Conservation (phyloP, 2,329 filamentous ascomycete species). For the Teratosphaeria viscida region DNA sequence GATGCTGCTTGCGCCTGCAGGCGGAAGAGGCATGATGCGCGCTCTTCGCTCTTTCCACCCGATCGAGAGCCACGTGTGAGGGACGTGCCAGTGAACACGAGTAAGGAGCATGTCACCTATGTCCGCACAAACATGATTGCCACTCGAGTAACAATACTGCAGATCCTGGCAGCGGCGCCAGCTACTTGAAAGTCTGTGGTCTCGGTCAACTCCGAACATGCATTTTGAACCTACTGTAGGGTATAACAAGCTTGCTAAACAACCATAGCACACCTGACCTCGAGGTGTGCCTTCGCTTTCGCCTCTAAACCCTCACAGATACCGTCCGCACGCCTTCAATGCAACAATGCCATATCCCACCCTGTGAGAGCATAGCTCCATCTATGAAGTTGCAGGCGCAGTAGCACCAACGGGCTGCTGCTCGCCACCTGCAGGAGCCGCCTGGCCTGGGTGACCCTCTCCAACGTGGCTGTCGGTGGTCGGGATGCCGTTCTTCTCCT, state of each 20-base stretch:
- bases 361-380: background rate
- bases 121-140: background rate
- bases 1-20: background rate
- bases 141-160: background rate
- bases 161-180: background rate
- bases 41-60: background rate
- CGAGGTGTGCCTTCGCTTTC: background rate
- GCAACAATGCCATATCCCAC: background rate
- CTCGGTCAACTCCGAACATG: background rate
- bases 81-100: background rate
- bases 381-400: constrained; percentile 5
- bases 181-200: background rate
- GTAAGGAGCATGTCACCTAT: background rate
- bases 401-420: constrained; percentile 16
- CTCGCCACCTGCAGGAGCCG: constrained; percentile 8
- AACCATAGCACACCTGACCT: background rate
- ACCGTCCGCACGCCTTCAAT: background rate
- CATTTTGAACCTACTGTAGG: constrained; percentile 2
- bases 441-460: constrained; percentile 17
- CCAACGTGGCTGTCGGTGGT: constrained; percentile 21
- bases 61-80: background rate
- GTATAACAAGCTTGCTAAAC: background rate
- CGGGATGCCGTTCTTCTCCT: constrained; percentile 24
- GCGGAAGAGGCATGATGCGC: background rate
- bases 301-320: background rate